Evolutionary conservation across 176 grass and related monocot genomes (phyloP).

Genomic region (Guadua angustifolia): DNA sequence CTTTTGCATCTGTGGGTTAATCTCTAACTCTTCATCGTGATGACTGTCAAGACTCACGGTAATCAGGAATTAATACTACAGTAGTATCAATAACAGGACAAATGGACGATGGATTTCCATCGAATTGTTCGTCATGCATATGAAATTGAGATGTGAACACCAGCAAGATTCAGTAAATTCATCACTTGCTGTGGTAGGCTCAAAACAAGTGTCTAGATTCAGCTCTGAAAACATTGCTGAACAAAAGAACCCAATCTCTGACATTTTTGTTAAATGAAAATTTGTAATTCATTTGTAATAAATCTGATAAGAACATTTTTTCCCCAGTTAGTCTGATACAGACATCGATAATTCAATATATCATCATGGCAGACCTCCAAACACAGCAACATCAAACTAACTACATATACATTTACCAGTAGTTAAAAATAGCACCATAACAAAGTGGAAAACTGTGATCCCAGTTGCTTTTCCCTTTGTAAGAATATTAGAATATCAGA

Average conservation of each 20-base stretch:
- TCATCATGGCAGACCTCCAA: slow-evolving; percentile 10
- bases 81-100: not conserved
- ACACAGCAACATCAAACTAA: slow-evolving; percentile 21
- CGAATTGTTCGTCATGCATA: not conserved
- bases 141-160: not conserved
- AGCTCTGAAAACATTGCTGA: not conserved
- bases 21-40: not conserved
- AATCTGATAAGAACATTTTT: not conserved
- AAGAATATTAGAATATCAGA: slow-evolving; percentile 47
- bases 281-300: not conserved
- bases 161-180: not conserved
- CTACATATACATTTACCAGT: slow-evolving; percentile 33
- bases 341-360: not conserved
- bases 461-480: not conserved
- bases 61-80: not conserved
- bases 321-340: not conserved
- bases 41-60: not conserved
- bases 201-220: not conserved
- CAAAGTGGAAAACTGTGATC: slow-evolving; percentile 36
- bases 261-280: not conserved
- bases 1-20: not conserved
- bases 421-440: slow-evolving; percentile 41
- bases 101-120: not conserved
- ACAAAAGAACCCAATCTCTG: not conserved
- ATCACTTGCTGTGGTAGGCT: not conserved